Conservation (phyloP, 2,329 filamentous ascomycete species). For the Westerdykella aurantiaca region DNA sequence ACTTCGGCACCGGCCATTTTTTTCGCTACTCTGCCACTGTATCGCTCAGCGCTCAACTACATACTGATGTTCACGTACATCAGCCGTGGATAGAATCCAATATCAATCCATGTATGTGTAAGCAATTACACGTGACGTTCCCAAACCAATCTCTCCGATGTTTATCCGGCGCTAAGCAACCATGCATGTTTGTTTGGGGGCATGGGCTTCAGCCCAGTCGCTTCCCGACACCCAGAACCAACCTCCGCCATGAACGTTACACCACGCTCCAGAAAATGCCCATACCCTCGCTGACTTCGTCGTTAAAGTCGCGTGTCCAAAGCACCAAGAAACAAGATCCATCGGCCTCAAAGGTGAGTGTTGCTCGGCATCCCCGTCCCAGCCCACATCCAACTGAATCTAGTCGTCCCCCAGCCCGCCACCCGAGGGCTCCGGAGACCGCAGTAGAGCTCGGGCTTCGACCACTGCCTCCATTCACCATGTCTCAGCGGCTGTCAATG, state of each 20-base stretch:
- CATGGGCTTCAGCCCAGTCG: background rate
- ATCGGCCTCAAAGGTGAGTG: conserved; percentile 1
- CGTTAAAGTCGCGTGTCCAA: conserved; percentile 14
- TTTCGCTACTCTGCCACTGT: too few species aligned
- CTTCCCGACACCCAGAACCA: background rate
- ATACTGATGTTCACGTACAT: too few species aligned
- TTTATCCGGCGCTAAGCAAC: too few species aligned
- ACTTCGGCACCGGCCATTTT: too few species aligned
- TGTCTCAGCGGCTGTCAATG: conserved; percentile 2
- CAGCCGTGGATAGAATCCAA: too few species aligned
- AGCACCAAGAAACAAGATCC: conserved; percentile 10
- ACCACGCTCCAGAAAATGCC: conserved; percentile 11
- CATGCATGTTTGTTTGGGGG: too few species aligned
- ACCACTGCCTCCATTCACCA: background rate
- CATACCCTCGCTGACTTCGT: conserved; percentile 16
- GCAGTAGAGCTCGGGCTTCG: background rate
- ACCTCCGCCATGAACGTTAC: background rate
- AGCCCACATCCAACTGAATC: background rate
- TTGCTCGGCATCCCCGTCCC: background rate
- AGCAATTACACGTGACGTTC: too few species aligned
- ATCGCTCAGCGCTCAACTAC: too few species aligned
- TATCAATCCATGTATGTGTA: too few species aligned
- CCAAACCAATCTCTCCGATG: too few species aligned
- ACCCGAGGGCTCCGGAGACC: background rate
- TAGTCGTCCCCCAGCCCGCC: background rate